Evolutionary conservation across 495 filamentous ascomycete species (phyloP), one percentile per base, ranked within the genome.

Genomic region (Tuber umbilicatum): DNA sequence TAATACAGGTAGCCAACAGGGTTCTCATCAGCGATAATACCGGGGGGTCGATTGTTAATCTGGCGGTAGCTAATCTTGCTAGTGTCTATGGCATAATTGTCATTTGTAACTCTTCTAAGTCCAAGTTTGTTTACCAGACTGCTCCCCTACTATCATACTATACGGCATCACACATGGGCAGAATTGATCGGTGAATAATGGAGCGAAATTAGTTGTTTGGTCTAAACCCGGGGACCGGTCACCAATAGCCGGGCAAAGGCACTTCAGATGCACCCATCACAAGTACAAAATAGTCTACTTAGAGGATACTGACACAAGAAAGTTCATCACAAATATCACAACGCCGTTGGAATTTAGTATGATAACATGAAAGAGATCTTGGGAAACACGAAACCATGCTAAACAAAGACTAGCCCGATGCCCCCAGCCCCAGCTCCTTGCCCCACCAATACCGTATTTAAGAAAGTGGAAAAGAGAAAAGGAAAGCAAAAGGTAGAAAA

Each of bases 331-430:
- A 50, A 50, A 50, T 50, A 50, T 50, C 45, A 55, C 50, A 60
- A 60, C 50, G 50, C 50, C 50, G 12, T 60, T 60, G n/a, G 50
- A 60, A 60, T 60, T 60, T 60, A 60, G 50, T 60, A n/a, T n/a
- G n/a, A n/a, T n/a, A 60, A 60, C 50, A 50, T n/a, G 21, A 60
- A 60, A 60, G n/a, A 60, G 31, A 60, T 14, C 10, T 60, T 60
- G 50, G 50, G 50, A 60, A 31, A 60, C 50, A 60, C n/a, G 50
- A 27, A 60, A 60, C 50, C 50, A 60, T 60, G 50, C 50, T 60
- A 60, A 31, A 60, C 50, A 60, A 60, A 60, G 50, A 60, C 50
- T 60, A 31, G 50, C n/a, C 50, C n/a, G 50, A 60, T 60, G 50
- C 50, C 50, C 50, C 50, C n/a, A 31, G 23, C n/a, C 50, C 50